These are phyloP conservation scores for Fusarium drepaniforme DNA, from an alignment of 2,329 filamentous ascomycete genomes.

Conservation along the genomic window DNA sequence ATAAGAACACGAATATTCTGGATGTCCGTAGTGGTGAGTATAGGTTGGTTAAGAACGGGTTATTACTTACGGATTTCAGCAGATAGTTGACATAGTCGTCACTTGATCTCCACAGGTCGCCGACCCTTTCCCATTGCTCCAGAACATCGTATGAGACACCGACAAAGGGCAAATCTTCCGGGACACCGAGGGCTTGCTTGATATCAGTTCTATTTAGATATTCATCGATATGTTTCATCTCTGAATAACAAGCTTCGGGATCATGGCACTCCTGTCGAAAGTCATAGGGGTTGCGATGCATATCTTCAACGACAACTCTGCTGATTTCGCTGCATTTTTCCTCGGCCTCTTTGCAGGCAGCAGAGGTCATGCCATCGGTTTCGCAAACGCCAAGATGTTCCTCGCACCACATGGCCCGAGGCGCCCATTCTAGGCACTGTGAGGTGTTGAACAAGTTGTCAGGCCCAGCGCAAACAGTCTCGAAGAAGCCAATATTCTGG, in stretches of 20 bases:
- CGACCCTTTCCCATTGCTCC: background rate
- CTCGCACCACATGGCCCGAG: background rate
- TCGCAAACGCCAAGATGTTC: background rate
- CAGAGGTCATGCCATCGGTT: background rate
- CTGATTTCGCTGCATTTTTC: background rate
- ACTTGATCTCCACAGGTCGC: background rate
- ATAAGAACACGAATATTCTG: slow-evolving; percentile 9
- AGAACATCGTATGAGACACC: background rate
- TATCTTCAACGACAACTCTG: background rate
- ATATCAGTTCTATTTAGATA: background rate
- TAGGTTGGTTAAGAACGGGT: background rate
- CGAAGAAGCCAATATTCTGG: background rate
- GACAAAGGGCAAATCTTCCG: accelerated
- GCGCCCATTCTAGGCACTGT: background rate
- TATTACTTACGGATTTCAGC: background rate
- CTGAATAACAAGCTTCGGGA: background rate
- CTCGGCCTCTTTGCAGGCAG: background rate
- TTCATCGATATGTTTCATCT: background rate
- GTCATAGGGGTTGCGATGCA: background rate
- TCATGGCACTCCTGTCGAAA: background rate
- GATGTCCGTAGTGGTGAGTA: no score
- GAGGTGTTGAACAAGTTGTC: background rate
- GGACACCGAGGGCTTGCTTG: accelerated
- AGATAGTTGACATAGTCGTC: background rate
- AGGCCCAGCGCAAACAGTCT: background rate